Base-by-base conservation (phyloP, 176 grass and related monocot species). In the Elymus sibiricus region DNA sequence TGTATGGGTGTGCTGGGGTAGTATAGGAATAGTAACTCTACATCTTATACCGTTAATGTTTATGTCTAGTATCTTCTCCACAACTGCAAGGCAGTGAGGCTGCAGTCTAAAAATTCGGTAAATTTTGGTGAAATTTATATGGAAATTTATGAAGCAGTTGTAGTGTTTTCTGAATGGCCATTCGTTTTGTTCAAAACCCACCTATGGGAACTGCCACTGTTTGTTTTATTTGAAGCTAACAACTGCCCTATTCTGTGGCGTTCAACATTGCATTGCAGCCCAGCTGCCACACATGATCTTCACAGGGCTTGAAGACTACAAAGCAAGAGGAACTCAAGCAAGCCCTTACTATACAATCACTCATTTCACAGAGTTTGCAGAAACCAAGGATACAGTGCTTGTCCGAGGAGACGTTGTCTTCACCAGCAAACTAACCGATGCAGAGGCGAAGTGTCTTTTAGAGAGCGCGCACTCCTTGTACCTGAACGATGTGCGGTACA, bases 251-350 rank as follows among this genome's bases (percentile, higher is more conserved):
- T 43, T 43, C 42, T 43, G 11, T 43, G 42, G 9, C 32, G 61
- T 92, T 70, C 44, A 74, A 79, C 81, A 15, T 74, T 38, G 37
- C 6, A 38, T 38, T 28, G 12, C 89, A 95, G 95, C 91, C 44
- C 91, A 95, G 88, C 90, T 90, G 69, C 95, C 95, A 35, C 88
- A 98, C 90, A 95, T 98, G 29, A 89, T 95, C 76, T 95, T 98
- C 87, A 98, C 93, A 11, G 90, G 95, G 82, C 93, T 95, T 77
- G 93, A 98, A 81, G 95, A 98, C 89, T 98, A 95, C 70, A 98
- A 95, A 90, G 95, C 95, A 70, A 94, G 93, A 87, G 95, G 95
- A 67, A 94, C 93, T 78, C 91, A 95, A 91, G 95, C 93, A 83
- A 95, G 95, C 78, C 95, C 91, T 24, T 95, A 95, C 66, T 95